Evolutionary conservation across 1,139 yeast genomes (phyloP).

Genomic region (Kurtzmaniella natalensis): DNA sequence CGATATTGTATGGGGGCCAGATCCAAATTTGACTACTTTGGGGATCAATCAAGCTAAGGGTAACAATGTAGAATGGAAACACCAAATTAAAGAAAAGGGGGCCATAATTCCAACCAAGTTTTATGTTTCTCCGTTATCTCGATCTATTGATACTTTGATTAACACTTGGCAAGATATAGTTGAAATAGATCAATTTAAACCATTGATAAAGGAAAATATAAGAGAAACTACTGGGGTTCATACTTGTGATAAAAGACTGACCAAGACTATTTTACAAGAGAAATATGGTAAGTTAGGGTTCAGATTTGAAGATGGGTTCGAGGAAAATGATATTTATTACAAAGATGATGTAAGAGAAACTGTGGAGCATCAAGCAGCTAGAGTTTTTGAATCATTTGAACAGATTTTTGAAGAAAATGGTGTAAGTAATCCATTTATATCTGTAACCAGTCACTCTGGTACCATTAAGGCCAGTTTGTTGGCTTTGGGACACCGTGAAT

Average conservation of each 20-base stretch:
- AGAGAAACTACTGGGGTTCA: conserved; percentile 44
- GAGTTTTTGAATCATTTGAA: conserved; percentile 35
- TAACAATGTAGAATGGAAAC: conserved; percentile 21
- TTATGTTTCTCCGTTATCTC: conserved; percentile 33
- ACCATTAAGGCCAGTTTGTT: conserved; percentile 37
- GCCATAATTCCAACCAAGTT: conserved; percentile 26
- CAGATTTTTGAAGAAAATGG: conserved; percentile 23
- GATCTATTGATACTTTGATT: conserved; percentile 36
- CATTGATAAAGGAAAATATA: conserved; percentile 37
- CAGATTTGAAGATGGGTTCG: conserved; percentile 34
- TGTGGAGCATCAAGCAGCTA: conserved; percentile 36
- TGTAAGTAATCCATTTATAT: conserved; percentile 19
- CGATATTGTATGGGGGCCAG: conserved; percentile 44
- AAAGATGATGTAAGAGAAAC: conserved; percentile 36
- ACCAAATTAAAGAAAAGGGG: conserved; percentile 17
- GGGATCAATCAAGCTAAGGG: conserved; percentile 38
- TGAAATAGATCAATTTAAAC: conserved; percentile 21
- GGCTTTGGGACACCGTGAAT: conserved; percentile 38
- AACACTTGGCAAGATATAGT: conserved; percentile 29
- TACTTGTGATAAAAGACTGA: conserved; percentile 40
- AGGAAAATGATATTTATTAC: conserved; percentile 37
- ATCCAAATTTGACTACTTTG: conserved; percentile 39
- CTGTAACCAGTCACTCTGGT: conserved; percentile 38
- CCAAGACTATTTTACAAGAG: conserved; percentile 24
- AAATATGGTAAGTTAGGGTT: conserved; percentile 31